Evolutionary conservation across 495 filamentous ascomycete genomes (phyloP).

Genomic region (Hypoxylon fuscum): DNA sequence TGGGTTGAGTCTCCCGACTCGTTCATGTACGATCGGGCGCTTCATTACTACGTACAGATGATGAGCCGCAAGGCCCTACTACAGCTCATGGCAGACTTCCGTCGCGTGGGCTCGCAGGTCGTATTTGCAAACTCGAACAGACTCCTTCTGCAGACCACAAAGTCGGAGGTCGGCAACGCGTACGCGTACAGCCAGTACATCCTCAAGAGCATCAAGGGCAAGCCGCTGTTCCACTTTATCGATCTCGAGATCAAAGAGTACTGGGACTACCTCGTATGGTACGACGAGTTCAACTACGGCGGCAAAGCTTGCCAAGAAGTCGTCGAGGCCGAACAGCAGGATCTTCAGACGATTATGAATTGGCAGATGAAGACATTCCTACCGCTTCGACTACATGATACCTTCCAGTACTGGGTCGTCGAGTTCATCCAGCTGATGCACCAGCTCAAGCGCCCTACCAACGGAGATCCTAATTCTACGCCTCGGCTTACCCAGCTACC

Average conservation of each 20-base stretch:
- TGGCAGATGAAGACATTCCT: slow-evolving; percentile 96
- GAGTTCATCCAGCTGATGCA: slow-evolving; percentile 98
- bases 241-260: slow-evolving; percentile 98
- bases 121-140: slow-evolving; percentile 90
- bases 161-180: slow-evolving; percentile 95
- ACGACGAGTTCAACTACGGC: slow-evolving; percentile 98
- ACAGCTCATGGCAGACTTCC: slow-evolving; percentile 96
- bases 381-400: slow-evolving; percentile 77
- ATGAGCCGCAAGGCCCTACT: slow-evolving; percentile 97
- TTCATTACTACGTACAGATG: slow-evolving; percentile 98
- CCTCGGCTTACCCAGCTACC: slow-evolving; percentile 84
- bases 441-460: slow-evolving; percentile 72
- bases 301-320: slow-evolving; percentile 90
- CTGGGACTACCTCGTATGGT: slow-evolving; percentile 99
- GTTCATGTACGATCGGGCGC: slow-evolving; percentile 93
- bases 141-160: slow-evolving; percentile 93
- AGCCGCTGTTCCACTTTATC: slow-evolving; percentile 95
- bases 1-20: slow-evolving; percentile 94
- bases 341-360: slow-evolving; percentile 94
- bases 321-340: slow-evolving; percentile 80
- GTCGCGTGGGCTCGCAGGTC: slow-evolving; percentile 91
- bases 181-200: slow-evolving; percentile 98
- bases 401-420: slow-evolving; percentile 91
- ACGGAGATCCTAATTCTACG: slow-evolving; percentile 60
- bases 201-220: slow-evolving; percentile 91